Base-by-base conservation (phyloP, 306 rosid species). In the Oemleria cerasiformis region DNA sequence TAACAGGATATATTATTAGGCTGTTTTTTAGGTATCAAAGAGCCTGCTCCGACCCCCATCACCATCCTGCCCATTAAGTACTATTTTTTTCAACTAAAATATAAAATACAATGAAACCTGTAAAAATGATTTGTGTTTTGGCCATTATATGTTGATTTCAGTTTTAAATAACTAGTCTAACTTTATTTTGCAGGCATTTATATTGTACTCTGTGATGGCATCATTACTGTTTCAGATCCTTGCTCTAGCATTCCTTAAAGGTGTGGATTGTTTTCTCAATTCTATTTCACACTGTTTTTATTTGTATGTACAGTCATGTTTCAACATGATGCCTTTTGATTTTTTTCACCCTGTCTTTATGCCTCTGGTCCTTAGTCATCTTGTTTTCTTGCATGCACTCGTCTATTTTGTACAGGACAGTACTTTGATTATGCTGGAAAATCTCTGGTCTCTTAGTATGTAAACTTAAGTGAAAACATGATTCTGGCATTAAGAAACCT, bases 211-310 rank as follows among this genome's bases (percentile, higher is more conserved):
- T 74, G 34, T 86, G 53, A 68, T 76, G 20, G 65, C 58, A 30
- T 86, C 99, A 2, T 81, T 95, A 57, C 85, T 95, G 44, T 79
- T 91, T 66, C 92, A 91, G 84, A 83, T 92, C 75, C 23, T 91
- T 79, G 82, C 87, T 4, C 72, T 95, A 56, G 77, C 90, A 78
- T 57, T 84, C 41, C 81, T 95, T 15, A 89, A 81, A 89, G 99
- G 99, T 94, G 83, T 81, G 75, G 9, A 56, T 68, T 84, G 53
- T 63, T 69, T 76, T 54, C 19, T 34, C 55, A 56, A 60, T 48
- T 79, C 30, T 44, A 64, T 40, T 6, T 41, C 54, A 60, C 67
- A 55, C 61, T 50, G 50, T 41, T 56, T 63, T 61, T 50, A 17
- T 67, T 65, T 25, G 58, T 55, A 48, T 36, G 58, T 55, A 48